Evolutionary conservation across 2,329 filamentous ascomycete species (phyloP).

Genomic region (Thermomyces lanuginosus): DNA sequence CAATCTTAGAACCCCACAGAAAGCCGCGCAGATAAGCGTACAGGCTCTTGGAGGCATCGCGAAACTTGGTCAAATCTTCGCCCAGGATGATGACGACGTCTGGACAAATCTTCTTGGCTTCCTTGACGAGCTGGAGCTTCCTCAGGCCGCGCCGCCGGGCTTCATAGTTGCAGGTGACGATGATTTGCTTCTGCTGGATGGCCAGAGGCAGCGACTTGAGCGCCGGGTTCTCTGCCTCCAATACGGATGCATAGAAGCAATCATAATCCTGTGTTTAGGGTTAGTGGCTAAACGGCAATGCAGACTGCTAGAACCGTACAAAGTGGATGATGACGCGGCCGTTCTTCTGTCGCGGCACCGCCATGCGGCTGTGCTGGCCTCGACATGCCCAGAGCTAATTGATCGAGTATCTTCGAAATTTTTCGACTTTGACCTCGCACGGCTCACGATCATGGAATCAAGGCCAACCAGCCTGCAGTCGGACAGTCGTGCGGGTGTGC

Average conservation of each 20-base stretch:
- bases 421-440: no score
- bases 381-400: not conserved
- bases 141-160: slow-evolving; percentile 49
- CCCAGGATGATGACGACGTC: slow-evolving; percentile 74
- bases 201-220: slow-evolving; percentile 61
- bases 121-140: slow-evolving; percentile 73
- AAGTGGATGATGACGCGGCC: slow-evolving; percentile 65
- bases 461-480: no score
- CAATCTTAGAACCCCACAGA: slow-evolving; percentile 62
- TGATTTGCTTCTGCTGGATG: slow-evolving; percentile 82
- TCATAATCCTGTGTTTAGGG: slow-evolving; percentile 30
- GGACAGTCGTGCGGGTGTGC: no score
- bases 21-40: slow-evolving; percentile 56
- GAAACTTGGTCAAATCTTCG: slow-evolving; percentile 71
- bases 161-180: slow-evolving; percentile 88
- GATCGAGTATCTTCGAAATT: no score
- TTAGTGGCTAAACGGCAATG: not conserved
- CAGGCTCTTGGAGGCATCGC: slow-evolving; percentile 68
- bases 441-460: no score
- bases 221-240: slow-evolving; percentile 62
- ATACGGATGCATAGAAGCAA: slow-evolving; percentile 88
- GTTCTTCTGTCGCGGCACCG: slow-evolving; percentile 33
- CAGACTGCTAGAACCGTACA: slow-evolving; percentile 33
- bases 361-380: slow-evolving; percentile 4
- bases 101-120: slow-evolving; percentile 65